Evolutionary conservation across 495 filamentous ascomycete species (phyloP), one percentile per base, ranked within the genome.

Genomic region (Annulohypoxylon maeteangense): DNA sequence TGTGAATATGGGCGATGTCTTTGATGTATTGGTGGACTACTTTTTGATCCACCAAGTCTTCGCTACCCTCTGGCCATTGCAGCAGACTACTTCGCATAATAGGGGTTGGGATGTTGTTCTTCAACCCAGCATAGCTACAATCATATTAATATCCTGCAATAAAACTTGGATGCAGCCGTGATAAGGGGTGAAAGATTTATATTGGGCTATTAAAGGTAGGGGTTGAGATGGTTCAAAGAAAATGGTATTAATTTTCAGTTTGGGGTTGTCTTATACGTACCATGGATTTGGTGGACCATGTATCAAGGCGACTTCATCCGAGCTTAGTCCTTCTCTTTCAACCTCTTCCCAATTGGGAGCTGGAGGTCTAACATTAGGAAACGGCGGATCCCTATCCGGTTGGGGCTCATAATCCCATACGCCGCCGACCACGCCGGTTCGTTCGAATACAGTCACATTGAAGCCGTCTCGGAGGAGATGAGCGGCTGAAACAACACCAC

Each of bases 371-470:
- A 81, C 72, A 11, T 82, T 83, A 12, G 89, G 88, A 76, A 88
- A 92, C 1, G 79, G 74, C 0, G 87, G 85, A 53, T 90, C 89
- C 7, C 84, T 78, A 16, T 89, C 83, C 11, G 80, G 65, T 18
- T 85, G 85, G 64, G 88, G 86, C 64, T 91, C 88, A 66, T 86
- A 90, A 12, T 88, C 88, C 90, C 90, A 92, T 34, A 88, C 83
- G 10, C 90, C 90, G 7, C 91, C 89, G 16, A 86, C 78, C 2
- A 78, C 80, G 48, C 81, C 77, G 27, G 84, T 87, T 36, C 90
- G 84, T 68, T 93, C 90, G 71, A 89, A 91, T 0, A 92, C 85
- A 0, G 83, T 87, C 32, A 91, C 87, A 3, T 87, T 78, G n/a
- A 91, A 65, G 0, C 87, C 88, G 53, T 82, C 81, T 27, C 78